Evolutionary conservation across 2,329 filamentous ascomycete genomes (phyloP), one percentile per base, ranked within the genome.

Genomic region (Talaromyces marneffei): DNA sequence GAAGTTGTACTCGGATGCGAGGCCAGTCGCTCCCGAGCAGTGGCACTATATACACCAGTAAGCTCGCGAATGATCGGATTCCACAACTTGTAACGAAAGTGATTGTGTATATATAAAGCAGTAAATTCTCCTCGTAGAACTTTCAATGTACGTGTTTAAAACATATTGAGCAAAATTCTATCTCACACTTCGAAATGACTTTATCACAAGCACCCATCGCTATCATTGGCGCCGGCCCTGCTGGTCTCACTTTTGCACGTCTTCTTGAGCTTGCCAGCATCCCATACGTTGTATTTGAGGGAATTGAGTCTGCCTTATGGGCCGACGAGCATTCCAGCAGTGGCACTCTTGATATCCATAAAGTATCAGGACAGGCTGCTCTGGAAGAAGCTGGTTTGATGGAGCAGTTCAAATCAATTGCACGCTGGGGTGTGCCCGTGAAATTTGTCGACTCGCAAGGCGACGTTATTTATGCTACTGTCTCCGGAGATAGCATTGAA

Each of bases 281-380:
- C 35, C 44, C 65, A 50, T 70, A 67, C 46, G 18, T 68, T 9
- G 53, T 68, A 27, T 67, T 64, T 25, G 67, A 68, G 29, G 61
- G 64, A n/a, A 63, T 65, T n/a, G 44, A 55, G 29, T 64, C 63
- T 4, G 56, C 62, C 2, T 35, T 31, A 1, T 59, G 59, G 25
- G 59, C 63, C 8, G 66, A 67, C 59, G 66, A 65, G 20, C 29
- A 58, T 39, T 48, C 56, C 10, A 58, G 42, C 42, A 69, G 68
- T 7, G 68, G 68, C 20, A 65, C 64, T 1, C 61, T 70, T 1
- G 68, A 70, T 33, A 42, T 70, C 2, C 66, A 68, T 35, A 33
- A 58, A 9, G 53, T 39, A 16, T 62, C 63, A 27, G 68, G 68
- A 3, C 68, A 70, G 44, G 55, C 53, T 27, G 66, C 67, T 2